Conservation (phyloP, 305 asterid species). For the Caryopteris hybrid region DNA sequence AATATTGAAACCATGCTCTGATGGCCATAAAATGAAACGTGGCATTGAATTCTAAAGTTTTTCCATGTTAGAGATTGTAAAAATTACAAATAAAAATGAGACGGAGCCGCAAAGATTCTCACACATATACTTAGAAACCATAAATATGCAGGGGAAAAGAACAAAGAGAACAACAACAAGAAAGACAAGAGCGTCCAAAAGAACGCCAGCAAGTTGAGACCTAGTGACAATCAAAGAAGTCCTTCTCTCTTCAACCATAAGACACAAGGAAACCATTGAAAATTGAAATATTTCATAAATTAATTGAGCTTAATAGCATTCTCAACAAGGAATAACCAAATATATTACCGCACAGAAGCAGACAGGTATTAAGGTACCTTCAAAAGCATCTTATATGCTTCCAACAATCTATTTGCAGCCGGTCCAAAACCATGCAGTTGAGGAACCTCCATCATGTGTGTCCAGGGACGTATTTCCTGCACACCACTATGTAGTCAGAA, state of each 20-base stretch:
- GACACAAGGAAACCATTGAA: not conserved
- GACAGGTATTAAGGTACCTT: slow-evolving; percentile 49
- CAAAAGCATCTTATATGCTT: slow-evolving; percentile 96
- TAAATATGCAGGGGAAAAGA: not conserved
- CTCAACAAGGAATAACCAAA: slow-evolving; percentile 11
- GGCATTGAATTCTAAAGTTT: not conserved
- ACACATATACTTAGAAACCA: not conserved
- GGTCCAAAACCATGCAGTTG: slow-evolving; percentile 99
- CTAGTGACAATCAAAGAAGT: not conserved
- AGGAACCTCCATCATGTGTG: slow-evolving; percentile 99
- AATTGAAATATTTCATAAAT: not conserved
- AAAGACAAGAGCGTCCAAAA: not conserved
- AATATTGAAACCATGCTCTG: not conserved
- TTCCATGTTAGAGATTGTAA: not conserved
- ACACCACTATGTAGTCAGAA: slow-evolving; percentile 21
- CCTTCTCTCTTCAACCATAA: not conserved
- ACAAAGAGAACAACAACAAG: not conserved
- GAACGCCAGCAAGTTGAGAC: not conserved
- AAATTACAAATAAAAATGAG: not conserved
- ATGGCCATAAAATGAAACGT: not conserved
- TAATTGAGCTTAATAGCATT: slow-evolving; percentile 3
- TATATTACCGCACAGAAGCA: slow-evolving; percentile 1
- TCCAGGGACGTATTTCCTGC: slow-evolving; percentile 99
- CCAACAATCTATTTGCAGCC: slow-evolving; percentile 88
- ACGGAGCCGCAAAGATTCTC: not conserved